A percentile compares a stretch with the other conserved stretches of the same genome.
Conservation (phyloP, 345 rosid species). For the Laguncularia racemosa region DNA sequence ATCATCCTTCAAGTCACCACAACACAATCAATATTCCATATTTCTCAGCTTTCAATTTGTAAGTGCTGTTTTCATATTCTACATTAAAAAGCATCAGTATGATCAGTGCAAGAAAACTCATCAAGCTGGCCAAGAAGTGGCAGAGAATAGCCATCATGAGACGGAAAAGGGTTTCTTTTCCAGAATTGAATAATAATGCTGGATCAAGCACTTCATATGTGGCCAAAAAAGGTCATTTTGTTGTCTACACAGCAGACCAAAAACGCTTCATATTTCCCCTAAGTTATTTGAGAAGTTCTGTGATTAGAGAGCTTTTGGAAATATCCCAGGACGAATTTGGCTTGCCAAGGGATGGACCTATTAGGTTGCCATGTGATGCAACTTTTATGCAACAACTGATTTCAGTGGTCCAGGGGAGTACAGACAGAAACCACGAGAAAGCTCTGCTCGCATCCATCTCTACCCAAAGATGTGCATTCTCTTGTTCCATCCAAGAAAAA, state of each 20-base stretch:
- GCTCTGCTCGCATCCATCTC: too few species aligned
- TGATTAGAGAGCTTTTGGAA: slow-evolving; percentile 7
- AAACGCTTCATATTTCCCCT: neutral
- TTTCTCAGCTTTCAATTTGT: too few species aligned
- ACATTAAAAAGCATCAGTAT: neutral
- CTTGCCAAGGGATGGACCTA: too few species aligned
- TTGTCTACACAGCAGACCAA: neutral
- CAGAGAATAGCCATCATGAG: neutral
- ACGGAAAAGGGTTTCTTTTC: neutral
- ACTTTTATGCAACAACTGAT: too few species aligned
- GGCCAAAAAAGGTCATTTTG: neutral
- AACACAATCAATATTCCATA: too few species aligned
- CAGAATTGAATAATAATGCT: neutral
- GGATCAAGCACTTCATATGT: neutral
- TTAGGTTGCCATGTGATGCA: too few species aligned
- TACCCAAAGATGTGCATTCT: too few species aligned
- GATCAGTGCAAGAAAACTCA: neutral
- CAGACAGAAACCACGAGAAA: too few species aligned
- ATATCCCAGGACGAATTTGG: slow-evolving; percentile 15
- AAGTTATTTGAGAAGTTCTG: neutral
- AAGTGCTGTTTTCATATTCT: too few species aligned
- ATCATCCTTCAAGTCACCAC: too few species aligned
- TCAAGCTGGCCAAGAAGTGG: neutral
- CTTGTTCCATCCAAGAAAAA: too few species aligned
- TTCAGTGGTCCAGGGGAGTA: too few species aligned